These are phyloP conservation scores for Coprinopsis strossmayeri DNA, from an alignment of 768 basidiomycete species.

Conservation along the genomic window DNA sequence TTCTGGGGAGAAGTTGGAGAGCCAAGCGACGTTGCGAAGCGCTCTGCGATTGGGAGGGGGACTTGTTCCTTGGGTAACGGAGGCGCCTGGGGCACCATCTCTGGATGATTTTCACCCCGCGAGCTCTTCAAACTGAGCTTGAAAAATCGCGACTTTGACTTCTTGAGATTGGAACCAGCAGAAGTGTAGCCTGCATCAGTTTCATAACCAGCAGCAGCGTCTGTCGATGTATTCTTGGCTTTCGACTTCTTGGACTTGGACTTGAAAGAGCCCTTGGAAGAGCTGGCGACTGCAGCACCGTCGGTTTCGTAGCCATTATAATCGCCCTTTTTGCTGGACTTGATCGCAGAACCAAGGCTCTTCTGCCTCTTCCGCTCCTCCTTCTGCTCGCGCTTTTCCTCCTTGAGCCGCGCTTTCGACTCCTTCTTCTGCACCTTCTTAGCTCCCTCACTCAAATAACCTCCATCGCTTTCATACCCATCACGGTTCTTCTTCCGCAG, in stretches of 20 bases:
- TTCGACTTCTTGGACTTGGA: constrained; percentile 24
- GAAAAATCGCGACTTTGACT: constrained; percentile 38
- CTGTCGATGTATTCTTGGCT: constrained; percentile 13
- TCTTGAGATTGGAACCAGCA: constrained; percentile 20
- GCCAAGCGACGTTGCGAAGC: constrained; percentile 34
- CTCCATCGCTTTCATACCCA: constrained; percentile 50
- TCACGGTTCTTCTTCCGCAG: constrained; percentile 36
- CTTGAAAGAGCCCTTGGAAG: constrained; percentile 12
- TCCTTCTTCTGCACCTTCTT: constrained; percentile 22
- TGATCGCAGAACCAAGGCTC: constrained; percentile 9
- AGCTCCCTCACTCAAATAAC: constrained; percentile 38
- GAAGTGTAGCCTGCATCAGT: constrained; percentile 31
- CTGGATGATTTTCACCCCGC: constrained; percentile 26
- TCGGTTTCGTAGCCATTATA: constrained; percentile 24
- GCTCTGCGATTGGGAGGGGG: constrained; percentile 38
- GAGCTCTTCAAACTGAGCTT: constrained; percentile 33
- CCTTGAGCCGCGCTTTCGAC: constrained; percentile 18
- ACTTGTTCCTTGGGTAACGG: constrained; percentile 16
- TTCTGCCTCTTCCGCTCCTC: constrained; percentile 13
- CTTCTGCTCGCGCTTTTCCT: constrained; percentile 16
- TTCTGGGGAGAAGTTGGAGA: background rate
- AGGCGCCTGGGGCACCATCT: constrained; percentile 14
- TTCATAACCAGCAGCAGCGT: constrained; percentile 27
- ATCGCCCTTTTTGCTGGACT: constrained; percentile 14
- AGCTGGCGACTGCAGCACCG: constrained; percentile 9